Conservation (phyloP, 495 filamentous ascomycete genomes). For the Neurospora discreta region DNA sequence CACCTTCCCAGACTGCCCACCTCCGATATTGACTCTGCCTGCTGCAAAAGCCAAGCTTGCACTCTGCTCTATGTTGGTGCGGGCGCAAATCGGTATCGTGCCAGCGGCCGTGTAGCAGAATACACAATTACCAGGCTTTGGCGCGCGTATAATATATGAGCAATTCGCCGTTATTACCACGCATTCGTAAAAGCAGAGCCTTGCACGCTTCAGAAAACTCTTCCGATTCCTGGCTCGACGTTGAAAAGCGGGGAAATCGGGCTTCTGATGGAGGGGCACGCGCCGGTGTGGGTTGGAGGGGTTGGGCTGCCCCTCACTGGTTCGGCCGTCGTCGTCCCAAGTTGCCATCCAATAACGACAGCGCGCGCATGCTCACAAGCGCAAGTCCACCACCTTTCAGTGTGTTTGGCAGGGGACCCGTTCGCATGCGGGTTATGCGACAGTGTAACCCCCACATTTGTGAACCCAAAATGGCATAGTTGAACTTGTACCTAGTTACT, state of each 20-base stretch:
- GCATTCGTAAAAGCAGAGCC: not conserved
- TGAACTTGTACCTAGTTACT: no score
- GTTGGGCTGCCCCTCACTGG: not conserved
- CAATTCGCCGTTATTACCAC: not conserved
- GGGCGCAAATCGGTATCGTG: not conserved
- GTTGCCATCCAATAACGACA: not conserved
- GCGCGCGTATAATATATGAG: not conserved
- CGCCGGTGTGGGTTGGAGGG: not conserved
- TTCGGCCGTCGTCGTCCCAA: not conserved
- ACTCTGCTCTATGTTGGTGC: not conserved
- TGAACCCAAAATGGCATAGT: not conserved
- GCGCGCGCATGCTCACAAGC: not conserved
- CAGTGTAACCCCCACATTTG: not conserved
- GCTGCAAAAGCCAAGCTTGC: not conserved
- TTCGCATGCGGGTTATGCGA: not conserved
- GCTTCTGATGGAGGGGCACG: not conserved
- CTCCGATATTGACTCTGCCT: not conserved
- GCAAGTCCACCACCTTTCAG: not conserved
- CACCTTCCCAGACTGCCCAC: not conserved
- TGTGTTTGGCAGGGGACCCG: not conserved
- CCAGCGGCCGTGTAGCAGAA: not conserved
- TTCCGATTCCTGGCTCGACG: not conserved
- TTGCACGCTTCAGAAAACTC: not conserved
- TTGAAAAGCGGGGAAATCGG: not conserved
- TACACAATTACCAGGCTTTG: not conserved